Evolutionary conservation across 805 yeast species (phyloP), one percentile per base, ranked within the genome.

Genomic region (Metschnikowia koreensis): DNA sequence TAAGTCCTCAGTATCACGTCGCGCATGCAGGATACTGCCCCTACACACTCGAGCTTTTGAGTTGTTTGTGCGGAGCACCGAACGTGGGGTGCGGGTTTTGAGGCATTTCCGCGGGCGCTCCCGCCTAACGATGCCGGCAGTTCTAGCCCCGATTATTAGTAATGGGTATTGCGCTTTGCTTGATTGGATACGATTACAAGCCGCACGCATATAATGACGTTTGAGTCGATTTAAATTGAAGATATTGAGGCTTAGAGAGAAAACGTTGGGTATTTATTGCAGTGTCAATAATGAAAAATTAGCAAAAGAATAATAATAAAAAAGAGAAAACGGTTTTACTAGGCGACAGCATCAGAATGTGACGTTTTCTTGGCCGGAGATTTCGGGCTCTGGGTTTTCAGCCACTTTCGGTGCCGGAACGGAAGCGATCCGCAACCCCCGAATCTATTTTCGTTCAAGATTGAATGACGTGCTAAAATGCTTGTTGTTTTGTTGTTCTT

Each of bases 41-140:
- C 26, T 41, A 33, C 44, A 41, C 29, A 29, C 7, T 7, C 9
- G 15, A 1, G n/a, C 36, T 12, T 16, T 39, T 46, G 49, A 44
- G 49, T 34, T 33, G 33, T 17, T 39, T 46, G 36, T 39, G 49
- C 44, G 38, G 22, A 38, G n/a, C 10, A 13, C 13, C 6, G 33
- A 29, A 29, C n/a, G 44, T 45, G 48, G 48, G 48, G 48, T 45
- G 48, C 48, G 48, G n/a, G 11, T 15, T 10, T 29, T 11, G 43
- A 13, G 28, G 15, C 27, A 9, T 41, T 26, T 28, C 27, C n/a
- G 44, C 42, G 42, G 15, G 28, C 29, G 28, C 29, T 8, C 7
- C 28, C 8, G n/a, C 29, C 6, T 22, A 11, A 33, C 44, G 6
- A 13, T 28, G 15, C 36, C 28, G n/a, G 13, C 44, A 13, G 13